Evolutionary conservation across 1,284 basidiomycete species (phyloP), one percentile per base, ranked within the genome.

Genomic region (Tetrapyrgos nigripes): DNA sequence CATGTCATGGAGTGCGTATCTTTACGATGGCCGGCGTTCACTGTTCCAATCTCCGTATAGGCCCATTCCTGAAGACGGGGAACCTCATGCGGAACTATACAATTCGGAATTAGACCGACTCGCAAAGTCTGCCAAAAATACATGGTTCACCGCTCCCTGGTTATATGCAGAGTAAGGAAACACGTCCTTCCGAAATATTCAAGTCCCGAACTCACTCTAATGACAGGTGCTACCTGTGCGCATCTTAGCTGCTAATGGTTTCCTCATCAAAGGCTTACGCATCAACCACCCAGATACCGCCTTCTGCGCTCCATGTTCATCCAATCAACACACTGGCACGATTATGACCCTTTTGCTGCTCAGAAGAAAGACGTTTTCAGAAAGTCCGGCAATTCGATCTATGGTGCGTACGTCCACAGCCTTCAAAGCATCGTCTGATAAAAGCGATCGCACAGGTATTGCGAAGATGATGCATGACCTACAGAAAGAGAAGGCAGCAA

Each of bases 71-170:
- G 77, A 86, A 3, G 95, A 97, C 65, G 89, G 89, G 1, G 92
- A 90, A 47, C 74, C 86, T 17, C 84, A 87, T 58, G 76, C 85
- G 2, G 80, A 83, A 0, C 76, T 83, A 23, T 97, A 95, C 76
- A 97, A 98, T 64, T 69, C 77, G 0, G 89, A 93, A 63, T 78
- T 98, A 11, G 74, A 75, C 2, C 70, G 73, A 1, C 79, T 92
- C 2, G 76, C 73, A 1, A 68, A 77, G 11, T 72, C 79, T 1
- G 77, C 80, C 1, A 82, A 85, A 61, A 82, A 89, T 64, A 92
- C 89, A 0, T 99, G 97, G 97, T 95, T 96, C 71, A 91, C 85
- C 1, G 88, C 93, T 8, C 92, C 95, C 3, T 98, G 96, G 95
- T 82, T 99, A 13, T 98, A 85, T 71, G 93, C 95, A 60, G 97